These are phyloP conservation scores for Musa beccarii DNA, from an alignment of 176 grass and related monocot species.

Conservation along the genomic window DNA sequence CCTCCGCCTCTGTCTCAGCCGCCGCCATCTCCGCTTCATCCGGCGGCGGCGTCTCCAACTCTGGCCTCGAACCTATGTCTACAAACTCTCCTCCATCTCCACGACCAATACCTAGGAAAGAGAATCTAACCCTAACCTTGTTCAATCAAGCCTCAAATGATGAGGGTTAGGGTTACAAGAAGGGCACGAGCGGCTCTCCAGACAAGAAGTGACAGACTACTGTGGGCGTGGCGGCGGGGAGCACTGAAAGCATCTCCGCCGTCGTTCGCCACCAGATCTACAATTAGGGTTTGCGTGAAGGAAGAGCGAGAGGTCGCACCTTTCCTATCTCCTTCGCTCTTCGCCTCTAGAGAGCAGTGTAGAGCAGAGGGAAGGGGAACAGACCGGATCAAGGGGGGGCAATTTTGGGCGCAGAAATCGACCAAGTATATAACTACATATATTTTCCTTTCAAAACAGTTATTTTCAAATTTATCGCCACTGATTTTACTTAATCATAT, in stretches of 20 bases:
- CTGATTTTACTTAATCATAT: too few species aligned
- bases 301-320: too few species aligned
- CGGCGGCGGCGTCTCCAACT: background rate
- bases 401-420: too few species aligned
- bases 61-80: constrained; percentile 1
- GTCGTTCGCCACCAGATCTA: background rate
- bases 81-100: background rate
- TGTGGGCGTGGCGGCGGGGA: background rate
- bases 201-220: background rate
- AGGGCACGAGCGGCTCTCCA: background rate
- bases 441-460: too few species aligned
- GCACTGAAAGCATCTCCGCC: background rate
- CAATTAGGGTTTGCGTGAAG: too few species aligned
- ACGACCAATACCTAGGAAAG: background rate
- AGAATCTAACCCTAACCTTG: background rate
- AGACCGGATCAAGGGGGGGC: too few species aligned
- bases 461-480: too few species aligned
- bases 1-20: background rate
- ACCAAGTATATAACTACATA: too few species aligned
- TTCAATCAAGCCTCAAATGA: background rate
- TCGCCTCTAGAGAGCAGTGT: too few species aligned
- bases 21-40: background rate
- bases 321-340: too few species aligned
- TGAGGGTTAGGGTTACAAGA: constrained; percentile 1
- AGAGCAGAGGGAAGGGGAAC: too few species aligned